Percentiles rank a stretch among this genome's conserved stretches.
Evolutionary conservation across 371 early-diverging fungal species (phyloP).

Genomic region (Lichtheimia corymbifera): DNA sequence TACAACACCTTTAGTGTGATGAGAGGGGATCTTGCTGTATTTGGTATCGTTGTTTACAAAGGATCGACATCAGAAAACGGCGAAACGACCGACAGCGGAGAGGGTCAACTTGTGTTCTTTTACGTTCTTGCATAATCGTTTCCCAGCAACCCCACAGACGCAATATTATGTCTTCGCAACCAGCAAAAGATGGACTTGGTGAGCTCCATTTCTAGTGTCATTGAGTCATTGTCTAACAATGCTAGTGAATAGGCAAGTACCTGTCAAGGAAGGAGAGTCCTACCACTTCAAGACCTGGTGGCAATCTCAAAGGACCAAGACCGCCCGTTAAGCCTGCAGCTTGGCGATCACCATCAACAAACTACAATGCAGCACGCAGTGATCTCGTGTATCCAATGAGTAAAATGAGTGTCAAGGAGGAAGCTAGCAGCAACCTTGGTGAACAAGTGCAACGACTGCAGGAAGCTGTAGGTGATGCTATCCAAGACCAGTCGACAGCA

Average conservation of each 20-base stretch:
- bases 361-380: conserved; percentile 4
- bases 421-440: conserved; percentile 1
- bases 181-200: conserved; percentile 5
- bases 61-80: too few species aligned
- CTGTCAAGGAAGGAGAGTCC: not conserved
- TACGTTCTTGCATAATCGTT: too few species aligned
- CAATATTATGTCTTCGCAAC: not conserved
- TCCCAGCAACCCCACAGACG: too few species aligned
- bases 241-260: not conserved
- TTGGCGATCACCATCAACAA: conserved; percentile 12
- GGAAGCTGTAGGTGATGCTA: conserved; percentile 8
- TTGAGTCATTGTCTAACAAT: too few species aligned
- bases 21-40: too few species aligned
- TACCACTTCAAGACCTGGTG: conserved; percentile 1
- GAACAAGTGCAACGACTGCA: conserved; percentile 8
- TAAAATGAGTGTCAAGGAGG: not conserved
- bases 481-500: conserved; percentile 4
- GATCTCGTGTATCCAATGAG: conserved; percentile 30
- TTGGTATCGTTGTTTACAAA: too few species aligned
- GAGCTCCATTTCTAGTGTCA: too few species aligned
- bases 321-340: conserved; percentile 18
- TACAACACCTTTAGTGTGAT: too few species aligned
- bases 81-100: too few species aligned
- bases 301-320: conserved; percentile 20
- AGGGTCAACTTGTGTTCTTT: too few species aligned